Evolutionary conservation across 306 rosid genomes (phyloP).

Genomic region (Mimosa bimucronata): DNA sequence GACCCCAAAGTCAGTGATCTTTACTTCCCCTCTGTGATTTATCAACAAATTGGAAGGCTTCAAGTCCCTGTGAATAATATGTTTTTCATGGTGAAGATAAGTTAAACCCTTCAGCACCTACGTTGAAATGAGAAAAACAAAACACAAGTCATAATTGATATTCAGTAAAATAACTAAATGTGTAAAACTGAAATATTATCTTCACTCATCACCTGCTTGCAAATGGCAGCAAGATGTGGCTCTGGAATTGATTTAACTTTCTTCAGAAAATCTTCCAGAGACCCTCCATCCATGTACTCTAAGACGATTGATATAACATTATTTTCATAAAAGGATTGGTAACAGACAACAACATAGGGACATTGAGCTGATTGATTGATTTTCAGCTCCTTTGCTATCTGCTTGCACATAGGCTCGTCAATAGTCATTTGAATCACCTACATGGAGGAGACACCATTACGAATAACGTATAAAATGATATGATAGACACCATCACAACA

Average conservation of each 20-base stretch:
- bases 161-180: constrained; percentile 19
- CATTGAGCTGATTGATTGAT: constrained; percentile 94
- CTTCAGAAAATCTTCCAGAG: constrained; percentile 82
- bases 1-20: constrained; percentile 98
- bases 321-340: constrained; percentile 84
- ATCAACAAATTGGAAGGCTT: constrained; percentile 91
- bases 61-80: constrained; percentile 93
- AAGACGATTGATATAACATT: constrained; percentile 87
- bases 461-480: constrained; percentile 17
- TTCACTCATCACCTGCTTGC: constrained; percentile 72
- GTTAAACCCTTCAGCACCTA: constrained; percentile 87
- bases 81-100: constrained; percentile 92
- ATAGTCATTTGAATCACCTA: constrained; percentile 93
- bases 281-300: constrained; percentile 99
- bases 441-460: constrained; percentile 37
- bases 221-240: constrained; percentile 77
- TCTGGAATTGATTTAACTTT: constrained; percentile 88
- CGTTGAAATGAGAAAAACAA: constrained; percentile 35
- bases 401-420: constrained; percentile 83
- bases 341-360: constrained; percentile 84
- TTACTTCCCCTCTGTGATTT: constrained; percentile 93
- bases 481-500: constrained; percentile 4
- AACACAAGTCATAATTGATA: constrained; percentile 26
- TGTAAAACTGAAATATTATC: constrained; percentile 18
- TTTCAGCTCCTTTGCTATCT: constrained; percentile 88